Percentiles rank a stretch among this genome's conserved stretches.
These are phyloP conservation scores for Picochlorum costavermella DNA, from an alignment of 139 green algal genomes.

Conservation along the genomic window DNA sequence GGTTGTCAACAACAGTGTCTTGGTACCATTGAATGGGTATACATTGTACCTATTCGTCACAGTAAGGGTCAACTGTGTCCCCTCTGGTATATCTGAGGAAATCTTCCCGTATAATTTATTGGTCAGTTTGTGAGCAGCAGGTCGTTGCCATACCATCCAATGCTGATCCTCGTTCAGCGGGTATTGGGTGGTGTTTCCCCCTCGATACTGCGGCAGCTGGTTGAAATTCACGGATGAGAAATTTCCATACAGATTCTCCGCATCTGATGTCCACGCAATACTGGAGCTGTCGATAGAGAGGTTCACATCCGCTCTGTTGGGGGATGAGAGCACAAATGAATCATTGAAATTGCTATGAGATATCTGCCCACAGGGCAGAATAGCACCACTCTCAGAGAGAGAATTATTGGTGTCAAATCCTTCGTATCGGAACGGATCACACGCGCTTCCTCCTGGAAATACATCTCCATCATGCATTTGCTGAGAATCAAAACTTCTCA, in stretches of 20 bases:
- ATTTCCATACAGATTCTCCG: slow-evolving; percentile 52
- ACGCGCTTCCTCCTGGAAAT: slow-evolving; percentile 25
- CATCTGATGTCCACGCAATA: slow-evolving; percentile 67
- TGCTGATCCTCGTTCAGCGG: slow-evolving; percentile 69
- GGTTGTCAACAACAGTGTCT: slow-evolving; percentile 50
- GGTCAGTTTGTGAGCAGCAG: slow-evolving; percentile 47
- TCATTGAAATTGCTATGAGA: slow-evolving; percentile 94
- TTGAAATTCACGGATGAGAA: slow-evolving; percentile 68
- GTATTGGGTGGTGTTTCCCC: slow-evolving; percentile 37
- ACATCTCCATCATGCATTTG: slow-evolving; percentile 54
- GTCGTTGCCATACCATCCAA: slow-evolving; percentile 94
- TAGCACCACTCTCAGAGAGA: slow-evolving; percentile 30
- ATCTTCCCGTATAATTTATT: slow-evolving; percentile 72
- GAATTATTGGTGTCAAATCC: slow-evolving; percentile 10
- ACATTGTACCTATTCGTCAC: slow-evolving; percentile 73
- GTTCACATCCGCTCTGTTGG: background rate
- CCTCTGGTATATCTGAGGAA: slow-evolving; percentile 32
- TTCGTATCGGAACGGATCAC: slow-evolving; percentile 44
- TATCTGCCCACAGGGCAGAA: slow-evolving; percentile 89
- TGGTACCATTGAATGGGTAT: slow-evolving; percentile 53
- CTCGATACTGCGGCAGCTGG: slow-evolving; percentile 29
- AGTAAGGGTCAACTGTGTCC: slow-evolving; percentile 29
- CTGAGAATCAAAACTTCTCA: slow-evolving; percentile 62
- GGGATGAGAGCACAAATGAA: slow-evolving; percentile 39
- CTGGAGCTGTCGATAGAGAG: slow-evolving; percentile 38